Evolutionary conservation across 208 protist species (phyloP).

Genomic region (Vickermania spadyakhi): DNA sequence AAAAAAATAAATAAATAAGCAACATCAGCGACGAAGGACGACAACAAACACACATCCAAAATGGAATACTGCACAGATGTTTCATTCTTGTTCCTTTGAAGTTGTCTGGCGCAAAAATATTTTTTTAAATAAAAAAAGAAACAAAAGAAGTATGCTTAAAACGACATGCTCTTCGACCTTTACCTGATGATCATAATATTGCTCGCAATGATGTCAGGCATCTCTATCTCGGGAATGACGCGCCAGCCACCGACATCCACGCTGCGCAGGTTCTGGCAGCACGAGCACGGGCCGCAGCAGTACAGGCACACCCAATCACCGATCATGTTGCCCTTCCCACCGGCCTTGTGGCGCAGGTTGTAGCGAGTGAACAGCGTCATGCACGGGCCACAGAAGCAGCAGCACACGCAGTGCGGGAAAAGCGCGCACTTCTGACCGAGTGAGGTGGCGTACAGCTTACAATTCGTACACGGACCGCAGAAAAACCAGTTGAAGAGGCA

Average conservation of each 20-base stretch:
- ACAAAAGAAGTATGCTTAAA: no score
- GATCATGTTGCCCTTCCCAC: conserved; percentile 59
- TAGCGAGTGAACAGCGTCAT: conserved; percentile 57
- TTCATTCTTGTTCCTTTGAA: not conserved
- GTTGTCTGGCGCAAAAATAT: not conserved
- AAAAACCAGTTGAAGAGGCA: conserved; percentile 55
- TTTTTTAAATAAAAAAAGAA: no score
- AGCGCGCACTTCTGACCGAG: conserved; percentile 51
- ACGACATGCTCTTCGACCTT: no score
- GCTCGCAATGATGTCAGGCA: conserved; percentile 35
- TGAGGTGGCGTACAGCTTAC: conserved; percentile 65
- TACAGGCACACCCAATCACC: conserved; percentile 64
- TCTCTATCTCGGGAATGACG: conserved; percentile 34
- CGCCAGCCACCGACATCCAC: conserved; percentile 41
- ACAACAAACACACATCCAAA: not conserved
- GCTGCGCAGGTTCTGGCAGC: conserved; percentile 71
- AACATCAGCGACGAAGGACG: no score
- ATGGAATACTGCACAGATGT: not conserved
- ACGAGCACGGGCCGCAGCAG: conserved; percentile 57
- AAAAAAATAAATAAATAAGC: no score
- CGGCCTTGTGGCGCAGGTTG: conserved; percentile 73
- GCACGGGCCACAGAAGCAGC: conserved; percentile 33
- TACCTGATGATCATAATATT: conserved; percentile 24
- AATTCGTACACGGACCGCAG: conserved; percentile 29
- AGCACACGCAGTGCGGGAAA: conserved; percentile 52